Evolutionary conservation across 2,329 filamentous ascomycete species (phyloP).

Genomic region (Chaetomium strumarium): DNA sequence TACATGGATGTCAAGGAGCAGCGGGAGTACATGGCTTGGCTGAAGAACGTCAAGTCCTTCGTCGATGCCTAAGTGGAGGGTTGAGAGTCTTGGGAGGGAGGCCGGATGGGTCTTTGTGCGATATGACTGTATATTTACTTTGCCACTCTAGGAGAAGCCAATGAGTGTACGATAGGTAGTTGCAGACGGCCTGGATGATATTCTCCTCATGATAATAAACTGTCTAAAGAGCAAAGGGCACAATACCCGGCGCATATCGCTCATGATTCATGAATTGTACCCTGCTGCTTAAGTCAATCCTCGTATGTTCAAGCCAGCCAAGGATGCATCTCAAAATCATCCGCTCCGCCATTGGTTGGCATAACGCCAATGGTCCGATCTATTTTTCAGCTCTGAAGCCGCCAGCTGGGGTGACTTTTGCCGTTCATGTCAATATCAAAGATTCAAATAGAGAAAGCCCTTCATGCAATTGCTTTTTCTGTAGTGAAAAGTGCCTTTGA

Average conservation of each 20-base stretch:
- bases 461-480: too few relatives aligned
- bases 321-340: neutral
- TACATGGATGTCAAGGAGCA: constrained; percentile 99
- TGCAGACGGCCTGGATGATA: neutral
- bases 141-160: constrained; percentile 9
- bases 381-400: constrained; percentile 6
- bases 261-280: too few relatives aligned
- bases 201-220: neutral
- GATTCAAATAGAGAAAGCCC: too few relatives aligned
- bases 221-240: neutral
- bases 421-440: too few relatives aligned
- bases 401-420: neutral
- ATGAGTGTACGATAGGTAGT: constrained; percentile 8
- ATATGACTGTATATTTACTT: constrained; percentile 13
- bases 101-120: constrained; percentile 7
- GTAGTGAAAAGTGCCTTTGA: too few relatives aligned
- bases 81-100: neutral
- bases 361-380: constrained; percentile 7
- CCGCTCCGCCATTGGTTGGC: constrained; percentile 16
- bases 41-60: constrained; percentile 81
- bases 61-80: constrained; percentile 57
- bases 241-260: neutral
- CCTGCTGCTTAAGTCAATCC: too few relatives aligned
- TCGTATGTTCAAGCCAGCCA: neutral
- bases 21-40: constrained; percentile 89